These are phyloP conservation scores for Fonsecaea monophora DNA, from an alignment of 2,329 filamentous ascomycete genomes.

Conservation along the genomic window DNA sequence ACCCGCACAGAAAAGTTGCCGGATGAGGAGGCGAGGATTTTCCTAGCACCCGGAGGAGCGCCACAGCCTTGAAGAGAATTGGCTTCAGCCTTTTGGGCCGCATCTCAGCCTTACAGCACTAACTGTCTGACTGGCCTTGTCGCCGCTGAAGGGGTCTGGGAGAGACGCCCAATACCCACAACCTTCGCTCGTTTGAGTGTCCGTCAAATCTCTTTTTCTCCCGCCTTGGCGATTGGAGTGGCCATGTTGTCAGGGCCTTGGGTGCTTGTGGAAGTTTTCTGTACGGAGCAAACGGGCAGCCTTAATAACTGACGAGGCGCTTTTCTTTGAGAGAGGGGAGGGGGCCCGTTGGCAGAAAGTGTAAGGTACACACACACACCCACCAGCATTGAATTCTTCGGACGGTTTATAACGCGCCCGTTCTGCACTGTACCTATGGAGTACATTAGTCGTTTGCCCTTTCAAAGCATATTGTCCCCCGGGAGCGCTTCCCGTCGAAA, in stretches of 20 bases:
- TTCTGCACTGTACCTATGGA: background rate
- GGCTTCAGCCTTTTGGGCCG: background rate
- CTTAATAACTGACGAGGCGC: background rate
- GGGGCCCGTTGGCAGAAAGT: background rate
- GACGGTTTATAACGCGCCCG: background rate
- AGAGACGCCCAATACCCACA: background rate
- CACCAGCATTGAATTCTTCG: background rate
- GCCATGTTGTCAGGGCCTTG: background rate
- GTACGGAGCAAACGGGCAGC: background rate
- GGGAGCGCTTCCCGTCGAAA: conserved; percentile 1
- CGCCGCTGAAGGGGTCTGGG: background rate
- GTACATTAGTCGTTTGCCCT: background rate
- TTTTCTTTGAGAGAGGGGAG: background rate
- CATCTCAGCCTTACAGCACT: conserved; percentile 9
- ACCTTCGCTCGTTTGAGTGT: background rate
- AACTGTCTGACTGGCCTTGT: background rate
- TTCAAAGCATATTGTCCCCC: background rate
- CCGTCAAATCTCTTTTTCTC: background rate
- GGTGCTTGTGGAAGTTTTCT: background rate
- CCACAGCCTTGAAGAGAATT: conserved; percentile 4
- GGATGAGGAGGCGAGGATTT: conserved; percentile 18
- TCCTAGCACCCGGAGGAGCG: conserved; percentile 9
- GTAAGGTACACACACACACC: background rate
- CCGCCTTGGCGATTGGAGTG: background rate
- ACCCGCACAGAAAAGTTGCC: background rate